Conservation (phyloP, 2,329 filamentous ascomycete genomes). For the Arthrobotrys conoides region DNA sequence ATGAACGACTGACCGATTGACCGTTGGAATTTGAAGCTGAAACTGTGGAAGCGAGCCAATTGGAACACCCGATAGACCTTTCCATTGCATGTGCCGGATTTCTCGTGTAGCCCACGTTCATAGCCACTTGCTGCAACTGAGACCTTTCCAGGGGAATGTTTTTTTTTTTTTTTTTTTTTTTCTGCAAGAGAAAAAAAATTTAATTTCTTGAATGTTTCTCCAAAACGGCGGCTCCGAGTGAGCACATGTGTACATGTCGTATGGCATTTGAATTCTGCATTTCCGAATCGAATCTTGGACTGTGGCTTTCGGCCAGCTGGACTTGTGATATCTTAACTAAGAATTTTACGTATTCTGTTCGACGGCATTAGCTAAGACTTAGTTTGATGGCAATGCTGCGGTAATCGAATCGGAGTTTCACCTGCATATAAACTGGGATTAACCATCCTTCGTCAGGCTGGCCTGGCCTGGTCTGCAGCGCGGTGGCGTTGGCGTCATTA, state of each 20-base stretch:
- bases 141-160: neutral
- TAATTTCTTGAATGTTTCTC: conserved; percentile 1
- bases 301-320: conserved; percentile 7
- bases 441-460: neutral
- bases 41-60: neutral
- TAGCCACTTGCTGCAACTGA: neutral
- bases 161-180: neutral
- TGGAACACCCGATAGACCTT: neutral
- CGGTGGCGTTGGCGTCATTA: conserved; percentile 36
- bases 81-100: neutral
- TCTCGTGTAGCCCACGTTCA: neutral
- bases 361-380: neutral
- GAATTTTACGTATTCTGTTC: conserved; percentile 9
- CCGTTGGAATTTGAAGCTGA: neutral
- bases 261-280: neutral
- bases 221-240: neutral
- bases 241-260: no score
- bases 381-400: neutral
- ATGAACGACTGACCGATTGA: no score
- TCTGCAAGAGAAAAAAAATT: neutral
- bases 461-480: conserved; percentile 9
- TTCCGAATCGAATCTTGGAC: neutral
- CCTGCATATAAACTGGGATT: no score
- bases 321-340: conserved; percentile 6
- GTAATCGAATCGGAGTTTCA: no score